Conservation (phyloP, 345 rosid genomes). For the Raphanus sativus region DNA sequence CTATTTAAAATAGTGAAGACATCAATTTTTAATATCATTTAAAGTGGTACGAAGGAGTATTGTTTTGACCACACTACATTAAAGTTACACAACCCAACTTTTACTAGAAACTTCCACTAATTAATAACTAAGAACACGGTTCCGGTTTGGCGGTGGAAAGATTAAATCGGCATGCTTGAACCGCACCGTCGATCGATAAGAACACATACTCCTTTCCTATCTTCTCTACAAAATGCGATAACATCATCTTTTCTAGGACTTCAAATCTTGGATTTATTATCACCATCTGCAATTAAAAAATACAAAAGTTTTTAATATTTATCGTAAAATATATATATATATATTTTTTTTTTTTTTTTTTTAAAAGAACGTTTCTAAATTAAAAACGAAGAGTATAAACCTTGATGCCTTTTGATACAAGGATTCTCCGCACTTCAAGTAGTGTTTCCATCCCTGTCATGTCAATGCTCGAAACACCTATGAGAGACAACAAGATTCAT, state of each 20-base stretch:
- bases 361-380: not conserved
- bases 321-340: not conserved
- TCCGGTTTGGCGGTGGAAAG: slow-evolving; percentile 26
- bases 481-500: not conserved
- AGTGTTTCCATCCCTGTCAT: slow-evolving; percentile 72
- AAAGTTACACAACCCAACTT: not conserved
- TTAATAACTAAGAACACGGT: slow-evolving; percentile 5
- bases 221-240: slow-evolving; percentile 53
- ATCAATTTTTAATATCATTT: too few species aligned
- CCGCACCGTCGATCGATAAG: slow-evolving; percentile 67
- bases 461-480: slow-evolving; percentile 76
- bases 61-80: not conserved
- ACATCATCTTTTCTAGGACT: slow-evolving; percentile 79
- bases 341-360: too few species aligned
- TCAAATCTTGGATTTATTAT: slow-evolving; percentile 73
- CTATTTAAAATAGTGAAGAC: too few species aligned
- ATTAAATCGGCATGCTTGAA: slow-evolving; percentile 49
- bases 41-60: too few species aligned
- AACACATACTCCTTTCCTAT: slow-evolving; percentile 60
- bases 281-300: slow-evolving; percentile 46
- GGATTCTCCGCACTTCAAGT: slow-evolving; percentile 51
- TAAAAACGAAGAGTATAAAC: slow-evolving; percentile 32
- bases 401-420: slow-evolving; percentile 46
- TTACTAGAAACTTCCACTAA: not conserved
- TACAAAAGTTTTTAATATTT: not conserved